A percentile compares a stretch with the other conserved stretches of the same genome.
Evolutionary conservation across 2,329 filamentous ascomycete genomes (phyloP).

Genomic region (Hypomyces rosellus): DNA sequence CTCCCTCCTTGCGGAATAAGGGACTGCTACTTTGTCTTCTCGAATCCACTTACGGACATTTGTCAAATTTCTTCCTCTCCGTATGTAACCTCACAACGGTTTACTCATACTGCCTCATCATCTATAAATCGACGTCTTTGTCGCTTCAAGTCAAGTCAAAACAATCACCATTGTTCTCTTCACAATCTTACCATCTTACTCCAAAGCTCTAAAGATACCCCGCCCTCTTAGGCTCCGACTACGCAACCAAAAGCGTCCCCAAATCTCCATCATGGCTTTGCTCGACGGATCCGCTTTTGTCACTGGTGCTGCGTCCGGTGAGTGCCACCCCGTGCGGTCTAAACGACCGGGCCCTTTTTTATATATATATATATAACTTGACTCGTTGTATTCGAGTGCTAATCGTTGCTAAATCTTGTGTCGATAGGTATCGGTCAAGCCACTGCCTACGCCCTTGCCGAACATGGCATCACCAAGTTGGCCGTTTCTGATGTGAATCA

Average conservation of each 20-base stretch:
- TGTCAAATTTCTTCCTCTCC: no score
- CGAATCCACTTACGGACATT: no score
- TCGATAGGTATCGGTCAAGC: constrained; percentile 41
- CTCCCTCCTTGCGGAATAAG: no score
- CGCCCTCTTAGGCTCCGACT: no score
- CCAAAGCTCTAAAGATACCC: no score
- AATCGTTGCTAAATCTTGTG: neutral
- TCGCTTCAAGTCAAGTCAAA: no score
- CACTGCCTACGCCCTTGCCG: constrained; percentile 41
- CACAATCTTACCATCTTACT: no score
- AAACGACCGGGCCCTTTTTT: constrained; percentile 2
- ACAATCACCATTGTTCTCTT: no score
- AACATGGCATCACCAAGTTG: constrained; percentile 40
- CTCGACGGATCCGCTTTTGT: constrained; percentile 42
- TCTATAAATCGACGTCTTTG: no score
- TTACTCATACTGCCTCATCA: no score
- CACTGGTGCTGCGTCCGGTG: constrained; percentile 42
- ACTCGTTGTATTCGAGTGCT: neutral
- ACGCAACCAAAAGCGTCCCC: neutral
- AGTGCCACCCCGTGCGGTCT: constrained; percentile 5
- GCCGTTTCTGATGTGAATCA: constrained; percentile 41
- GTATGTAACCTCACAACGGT: no score
- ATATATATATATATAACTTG: neutral
- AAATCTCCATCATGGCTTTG: constrained; percentile 16
- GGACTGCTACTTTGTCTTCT: no score